Conservation (phyloP, 805 yeast genomes). For the Debaryomyces maramus region DNA sequence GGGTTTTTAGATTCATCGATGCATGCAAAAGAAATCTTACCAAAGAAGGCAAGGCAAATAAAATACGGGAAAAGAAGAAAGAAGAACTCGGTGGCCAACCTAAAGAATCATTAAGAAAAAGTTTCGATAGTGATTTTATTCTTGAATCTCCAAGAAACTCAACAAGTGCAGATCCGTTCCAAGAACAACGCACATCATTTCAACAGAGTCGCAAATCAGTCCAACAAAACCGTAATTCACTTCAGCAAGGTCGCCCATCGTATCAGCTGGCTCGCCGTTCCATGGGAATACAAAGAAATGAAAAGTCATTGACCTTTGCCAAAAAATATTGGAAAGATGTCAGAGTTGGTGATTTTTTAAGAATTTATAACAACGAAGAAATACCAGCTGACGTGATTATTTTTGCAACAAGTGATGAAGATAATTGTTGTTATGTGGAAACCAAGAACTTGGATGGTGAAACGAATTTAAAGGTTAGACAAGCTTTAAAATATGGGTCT, state of each 20-base stretch:
- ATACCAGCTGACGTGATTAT: conserved; percentile 76
- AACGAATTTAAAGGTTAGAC: conserved; percentile 73
- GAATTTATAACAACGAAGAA: conserved; percentile 69
- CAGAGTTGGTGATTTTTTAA: conserved; percentile 70
- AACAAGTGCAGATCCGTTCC: conserved; percentile 14
- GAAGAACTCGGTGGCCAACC: not conserved
- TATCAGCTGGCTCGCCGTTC: not conserved
- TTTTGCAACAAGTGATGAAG: conserved; percentile 67
- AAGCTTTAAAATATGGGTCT: conserved; percentile 64
- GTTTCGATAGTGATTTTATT: conserved; percentile 32
- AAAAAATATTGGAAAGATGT: conserved; percentile 64
- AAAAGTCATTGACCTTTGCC: conserved; percentile 29
- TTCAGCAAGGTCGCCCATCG: conserved; percentile 4
- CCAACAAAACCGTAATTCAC: conserved; percentile 8
- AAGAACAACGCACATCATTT: conserved; percentile 15
- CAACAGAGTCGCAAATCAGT: conserved; percentile 17
- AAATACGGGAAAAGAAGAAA: conserved; percentile 18
- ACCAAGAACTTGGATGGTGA: conserved; percentile 46
- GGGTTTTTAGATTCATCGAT: conserved; percentile 27
- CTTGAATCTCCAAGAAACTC: conserved; percentile 16
- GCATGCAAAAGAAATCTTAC: conserved; percentile 31
- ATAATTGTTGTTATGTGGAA: conserved; percentile 66
- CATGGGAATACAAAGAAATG: conserved; percentile 3
- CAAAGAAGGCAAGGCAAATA: conserved; percentile 35
- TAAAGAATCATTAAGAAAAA: conserved; percentile 19